Percentiles rank a stretch among this genome's conserved stretches.
Conservation (phyloP, 768 basidiomycete genomes). For the Xerocomellus amylosporus region DNA sequence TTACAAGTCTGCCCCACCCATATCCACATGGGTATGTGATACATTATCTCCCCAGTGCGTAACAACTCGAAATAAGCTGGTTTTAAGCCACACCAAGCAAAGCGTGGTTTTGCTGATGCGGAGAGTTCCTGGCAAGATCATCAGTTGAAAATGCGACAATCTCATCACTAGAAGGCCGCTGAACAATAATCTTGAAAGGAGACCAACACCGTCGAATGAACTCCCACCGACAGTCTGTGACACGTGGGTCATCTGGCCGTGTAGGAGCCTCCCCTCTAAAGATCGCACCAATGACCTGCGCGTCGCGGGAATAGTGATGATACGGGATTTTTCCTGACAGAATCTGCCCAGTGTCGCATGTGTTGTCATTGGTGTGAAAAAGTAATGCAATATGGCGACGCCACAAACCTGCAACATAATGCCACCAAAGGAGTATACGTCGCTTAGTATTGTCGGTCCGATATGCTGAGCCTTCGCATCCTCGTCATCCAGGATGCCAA, state of each 20-base stretch:
- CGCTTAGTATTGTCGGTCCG: not conserved
- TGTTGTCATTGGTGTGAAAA: not conserved
- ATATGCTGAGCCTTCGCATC: not conserved
- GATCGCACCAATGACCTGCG: slow-evolving; percentile 1
- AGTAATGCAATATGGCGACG: not conserved
- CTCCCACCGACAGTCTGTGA: slow-evolving; percentile 4
- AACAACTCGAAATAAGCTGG: too few relatives aligned
- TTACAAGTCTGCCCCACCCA: too few relatives aligned
- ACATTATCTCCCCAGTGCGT: too few relatives aligned
- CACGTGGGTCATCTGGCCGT: not conserved
- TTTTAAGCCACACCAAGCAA: too few relatives aligned
- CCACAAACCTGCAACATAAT: slow-evolving; percentile 26
- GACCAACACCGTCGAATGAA: slow-evolving; percentile 8
- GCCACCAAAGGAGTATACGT: slow-evolving; percentile 26
- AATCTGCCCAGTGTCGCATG: slow-evolving; percentile 1
- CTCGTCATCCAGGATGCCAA: slow-evolving; percentile 22
- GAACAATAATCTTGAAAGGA: not conserved
- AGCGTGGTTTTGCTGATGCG: too few relatives aligned
- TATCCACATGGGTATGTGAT: too few relatives aligned
- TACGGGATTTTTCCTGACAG: slow-evolving; percentile 3
- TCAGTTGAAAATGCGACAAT: not conserved
- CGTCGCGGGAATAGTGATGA: not conserved
- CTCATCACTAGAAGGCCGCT: slow-evolving; percentile 3
- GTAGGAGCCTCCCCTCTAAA: not conserved
- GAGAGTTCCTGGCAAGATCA: not conserved